Evolutionary conservation across 1,284 basidiomycete species (phyloP), one percentile per base, ranked within the genome.

Genomic region (Apiotrichum akiyoshidainum): DNA sequence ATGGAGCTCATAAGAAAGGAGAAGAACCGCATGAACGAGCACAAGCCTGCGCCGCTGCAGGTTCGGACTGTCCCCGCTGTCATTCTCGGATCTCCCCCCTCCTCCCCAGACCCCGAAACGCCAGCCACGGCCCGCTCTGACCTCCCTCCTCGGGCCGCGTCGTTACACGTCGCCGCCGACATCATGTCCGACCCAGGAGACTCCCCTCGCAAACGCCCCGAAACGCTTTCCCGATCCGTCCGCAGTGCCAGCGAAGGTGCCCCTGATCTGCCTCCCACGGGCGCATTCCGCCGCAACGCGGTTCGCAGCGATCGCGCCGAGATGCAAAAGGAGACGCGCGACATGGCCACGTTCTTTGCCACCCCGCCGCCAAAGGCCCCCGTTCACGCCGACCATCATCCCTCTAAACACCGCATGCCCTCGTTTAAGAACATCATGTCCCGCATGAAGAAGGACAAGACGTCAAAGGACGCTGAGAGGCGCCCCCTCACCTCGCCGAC

Each of bases 321-420:
- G 17, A 13, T 31, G 21, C 54, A 51, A 4, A 34, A 9, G n/a
- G 54, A 55, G n/a, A 67, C 70, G 13, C 70, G 69, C 34, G 76
- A 78, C 26, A 59, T 78, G 35, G 72, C 72, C 0, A 70, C 72
- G 41, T 77, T 78, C 52, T 64, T 78, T 49, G 64, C 65, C 19
- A 62, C 59, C 12, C n/a, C 35, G 19, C n/a, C 48, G 6, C 19
- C 42, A 13, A n/a, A 11, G 16, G 9, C 26, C 13, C 39, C 17
- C 40, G 51, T 39, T 7, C 19, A 48, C 31, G 34, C 21, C 21
- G 33, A 10, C 48, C 8, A 14, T 5, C 19, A 3, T 14, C n/a
- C 13, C 33, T 14, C 7, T 2, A 33, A 26, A 21, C 48, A 50
- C 9, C 48, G 48, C 21, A 52, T 35, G 49, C 40, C 52, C 3